Percentiles rank a stretch among this genome's conserved stretches.
Conservation (phyloP, 2,329 filamentous ascomycete genomes). For the Ophiostoma ips region DNA sequence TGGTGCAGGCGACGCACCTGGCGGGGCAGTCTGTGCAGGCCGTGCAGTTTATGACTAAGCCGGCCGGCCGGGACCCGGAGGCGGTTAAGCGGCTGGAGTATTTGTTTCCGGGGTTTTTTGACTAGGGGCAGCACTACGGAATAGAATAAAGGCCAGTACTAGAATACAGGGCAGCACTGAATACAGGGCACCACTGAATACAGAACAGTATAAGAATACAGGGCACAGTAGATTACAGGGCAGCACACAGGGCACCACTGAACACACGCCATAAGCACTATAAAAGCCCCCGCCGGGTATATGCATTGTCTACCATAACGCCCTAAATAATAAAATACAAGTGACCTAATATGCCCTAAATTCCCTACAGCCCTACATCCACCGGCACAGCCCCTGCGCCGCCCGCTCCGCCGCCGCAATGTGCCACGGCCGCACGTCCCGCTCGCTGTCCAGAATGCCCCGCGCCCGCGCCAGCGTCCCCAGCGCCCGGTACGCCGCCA, state of each 20-base stretch:
- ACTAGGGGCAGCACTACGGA: neutral
- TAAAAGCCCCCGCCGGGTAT: too few species aligned
- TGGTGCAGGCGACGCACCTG: conserved; percentile 70
- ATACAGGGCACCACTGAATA: too few species aligned
- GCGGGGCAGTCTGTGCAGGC: conserved; percentile 64
- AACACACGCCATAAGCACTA: too few species aligned
- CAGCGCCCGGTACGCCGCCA: conserved; percentile 54
- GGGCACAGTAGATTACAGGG: too few species aligned
- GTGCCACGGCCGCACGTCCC: conserved; percentile 63
- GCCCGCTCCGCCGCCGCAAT: conserved; percentile 58
- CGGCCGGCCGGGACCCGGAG: conserved; percentile 56
- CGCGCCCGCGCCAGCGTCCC: conserved; percentile 55
- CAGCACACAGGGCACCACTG: too few species aligned
- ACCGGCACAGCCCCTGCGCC: conserved; percentile 47
- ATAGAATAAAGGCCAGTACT: too few species aligned
- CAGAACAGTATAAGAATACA: too few species aligned
- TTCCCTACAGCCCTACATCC: conserved; percentile 34
- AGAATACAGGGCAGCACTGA: too few species aligned
- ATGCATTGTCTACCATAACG: too few species aligned
- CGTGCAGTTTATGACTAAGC: conserved; percentile 69
- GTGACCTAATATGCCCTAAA: neutral
- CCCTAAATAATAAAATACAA: neutral
- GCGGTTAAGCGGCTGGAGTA: conserved; percentile 70
- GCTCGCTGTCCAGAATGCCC: conserved; percentile 44
- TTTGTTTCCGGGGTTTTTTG: conserved; percentile 72